Base-by-base conservation (phyloP, 2,329 filamentous ascomycete genomes). In the Dactylellina sp. region DNA sequence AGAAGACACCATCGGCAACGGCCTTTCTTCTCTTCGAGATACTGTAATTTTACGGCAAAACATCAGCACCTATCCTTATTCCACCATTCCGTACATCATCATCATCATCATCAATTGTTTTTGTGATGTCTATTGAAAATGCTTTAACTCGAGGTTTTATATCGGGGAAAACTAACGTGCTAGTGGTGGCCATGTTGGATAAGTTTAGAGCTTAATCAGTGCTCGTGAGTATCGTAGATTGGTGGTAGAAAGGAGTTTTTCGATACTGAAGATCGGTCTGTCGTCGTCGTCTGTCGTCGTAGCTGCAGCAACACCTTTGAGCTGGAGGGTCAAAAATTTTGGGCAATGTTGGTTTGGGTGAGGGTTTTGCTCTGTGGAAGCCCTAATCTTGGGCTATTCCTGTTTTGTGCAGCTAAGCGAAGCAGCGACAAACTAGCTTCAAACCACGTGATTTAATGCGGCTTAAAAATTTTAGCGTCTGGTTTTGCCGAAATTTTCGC, bases 1-100 rank as follows among this genome's bases (percentile, higher is more conserved):
- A 99, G 92, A 99, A 99, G 83, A 99, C 95, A 90, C 95, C 95
- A 86, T 99, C 95, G 80, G 91, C 91, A 83, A 94, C 90, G 87
- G 93, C 94, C 89, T 94, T 77, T 75, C 76, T 77, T 71, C 77
- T 77, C 75, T 78, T 79, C 56, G 78, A 79, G 65, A 79, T 78
- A 74, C 70, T 74, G 56, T 62, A 74, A 55, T 32, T 46, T 44
- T 53, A 65, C 44, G n/a, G 28, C 20, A 53, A 62, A 47, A 55
- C 70, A 49, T 74, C 70, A 74, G 70, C 61, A 62, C n/a, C n/a
- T n/a, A n/a, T n/a, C n/a, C n/a, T n/a, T n/a, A n/a, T 55, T 53
- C 46, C 14, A 18, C 50, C 25, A 32, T 46, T 52, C 35, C 49
- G 28, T 70, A 37, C 24, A 14, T 46, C 2, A 16, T 35, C 40